A percentile compares a stretch with the other conserved stretches of the same genome.
phyloP scores from a whole-genome alignment of 768 basidiomycete species.

The Boletus sp. region DNA sequence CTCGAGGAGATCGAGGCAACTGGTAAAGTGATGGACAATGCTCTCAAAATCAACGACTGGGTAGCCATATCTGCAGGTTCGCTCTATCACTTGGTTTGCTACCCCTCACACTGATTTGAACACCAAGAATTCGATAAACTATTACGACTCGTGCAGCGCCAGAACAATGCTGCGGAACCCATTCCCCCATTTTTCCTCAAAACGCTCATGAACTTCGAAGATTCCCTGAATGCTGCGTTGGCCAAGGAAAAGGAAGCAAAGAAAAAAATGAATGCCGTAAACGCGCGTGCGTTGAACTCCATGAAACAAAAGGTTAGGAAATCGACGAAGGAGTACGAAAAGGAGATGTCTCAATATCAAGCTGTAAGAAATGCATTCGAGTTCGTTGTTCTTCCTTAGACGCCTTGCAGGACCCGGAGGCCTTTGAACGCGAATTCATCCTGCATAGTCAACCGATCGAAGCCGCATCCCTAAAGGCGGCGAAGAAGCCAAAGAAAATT shows the following conservation, averaged over 20 bases:
- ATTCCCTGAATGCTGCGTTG: constrained; percentile 65
- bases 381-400: background rate
- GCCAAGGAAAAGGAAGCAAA: constrained; percentile 86
- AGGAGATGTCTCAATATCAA: constrained; percentile 73
- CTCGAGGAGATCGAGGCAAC: constrained; percentile 93
- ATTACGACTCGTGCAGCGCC: constrained; percentile 81
- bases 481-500: constrained; percentile 36
- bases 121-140: constrained; percentile 94
- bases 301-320: constrained; percentile 98
- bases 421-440: constrained; percentile 75
- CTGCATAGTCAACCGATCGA: constrained; percentile 48
- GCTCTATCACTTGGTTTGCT: constrained; percentile 19
- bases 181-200: constrained; percentile 84
- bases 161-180: constrained; percentile 80
- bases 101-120: constrained; percentile 4
- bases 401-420: constrained; percentile 72
- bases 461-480: constrained; percentile 33
- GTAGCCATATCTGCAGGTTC: constrained; percentile 82
- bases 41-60: constrained; percentile 96
- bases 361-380: constrained; percentile 45
- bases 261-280: constrained; percentile 95
- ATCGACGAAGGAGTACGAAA: constrained; percentile 83
- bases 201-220: constrained; percentile 71
- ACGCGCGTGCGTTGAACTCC: constrained; percentile 91
- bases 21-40: constrained; percentile 91